Evolutionary conservation across 139 green algal species (phyloP).

Genomic region (Tetradesmus obliquus): DNA sequence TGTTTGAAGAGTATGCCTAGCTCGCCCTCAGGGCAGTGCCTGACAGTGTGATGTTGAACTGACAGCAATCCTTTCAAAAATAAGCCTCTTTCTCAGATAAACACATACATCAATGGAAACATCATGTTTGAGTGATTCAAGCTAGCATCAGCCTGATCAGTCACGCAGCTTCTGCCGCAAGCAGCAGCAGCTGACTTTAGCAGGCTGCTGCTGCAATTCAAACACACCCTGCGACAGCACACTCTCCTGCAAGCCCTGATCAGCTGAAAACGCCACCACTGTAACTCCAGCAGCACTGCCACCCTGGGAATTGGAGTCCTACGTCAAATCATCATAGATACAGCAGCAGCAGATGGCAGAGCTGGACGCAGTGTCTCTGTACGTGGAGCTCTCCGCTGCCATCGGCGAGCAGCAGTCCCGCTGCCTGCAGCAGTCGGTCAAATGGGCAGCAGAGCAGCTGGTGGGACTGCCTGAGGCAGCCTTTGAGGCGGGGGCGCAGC

Average conservation of each 20-base stretch:
- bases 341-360: slow-evolving; percentile 12
- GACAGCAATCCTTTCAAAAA: neutral
- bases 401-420: slow-evolving; percentile 61
- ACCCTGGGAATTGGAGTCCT: too few species aligned
- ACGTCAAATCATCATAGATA: neutral
- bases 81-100: neutral
- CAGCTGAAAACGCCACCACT: neutral
- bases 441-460: slow-evolving; percentile 85
- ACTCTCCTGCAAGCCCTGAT: neutral
- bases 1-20: neutral
- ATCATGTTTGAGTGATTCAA: neutral
- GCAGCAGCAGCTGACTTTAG: neutral
- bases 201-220: neutral
- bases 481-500: neutral
- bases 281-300: neutral
- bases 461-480: slow-evolving; percentile 61
- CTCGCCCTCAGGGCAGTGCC: neutral
- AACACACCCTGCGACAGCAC: neutral
- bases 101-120: neutral
- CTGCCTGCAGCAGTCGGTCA: slow-evolving; percentile 62
- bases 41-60: neutral
- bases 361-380: slow-evolving; percentile 14
- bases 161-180: neutral
- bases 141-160: neutral
- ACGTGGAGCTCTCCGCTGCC: slow-evolving; percentile 66